Percentiles rank a stretch among this genome's conserved stretches.
Evolutionary conservation across 257 asterid species (phyloP).

Genomic region (Dorcoceras hygrometricum): DNA sequence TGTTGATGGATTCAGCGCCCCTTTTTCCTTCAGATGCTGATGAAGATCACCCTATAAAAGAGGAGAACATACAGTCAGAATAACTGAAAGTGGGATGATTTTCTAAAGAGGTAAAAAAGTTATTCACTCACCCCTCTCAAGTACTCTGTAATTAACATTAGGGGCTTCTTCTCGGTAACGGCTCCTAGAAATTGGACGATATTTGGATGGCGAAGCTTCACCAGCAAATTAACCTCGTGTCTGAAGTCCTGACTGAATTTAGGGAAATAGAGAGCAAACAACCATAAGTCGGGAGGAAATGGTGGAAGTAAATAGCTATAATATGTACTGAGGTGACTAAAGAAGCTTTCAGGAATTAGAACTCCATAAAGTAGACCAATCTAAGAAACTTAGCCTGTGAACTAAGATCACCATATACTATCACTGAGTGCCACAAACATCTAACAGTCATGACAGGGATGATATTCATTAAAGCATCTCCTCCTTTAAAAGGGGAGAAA

Average conservation of each 20-base stretch:
- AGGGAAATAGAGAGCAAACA: conserved; percentile 22
- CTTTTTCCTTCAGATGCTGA: conserved; percentile 90
- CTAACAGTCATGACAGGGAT: conserved; percentile 12
- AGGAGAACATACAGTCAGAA: conserved; percentile 10
- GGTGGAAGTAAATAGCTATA: conserved; percentile 15
- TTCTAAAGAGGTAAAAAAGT: conserved; percentile 16
- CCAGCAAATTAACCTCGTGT: conserved; percentile 95
- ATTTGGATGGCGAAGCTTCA: conserved; percentile 99
- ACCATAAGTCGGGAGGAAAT: conserved; percentile 18
- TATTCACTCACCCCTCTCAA: conserved; percentile 80
- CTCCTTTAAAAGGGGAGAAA: conserved; percentile 2
- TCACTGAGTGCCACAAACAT: conserved; percentile 14
- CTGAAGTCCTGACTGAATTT: conserved; percentile 90
- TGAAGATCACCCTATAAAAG: conserved; percentile 85
- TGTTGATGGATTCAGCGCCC: conserved; percentile 72
- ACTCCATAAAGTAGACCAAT: neutral
- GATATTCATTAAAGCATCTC: conserved; percentile 1
- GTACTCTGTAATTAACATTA: conserved; percentile 92
- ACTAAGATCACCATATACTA: conserved; percentile 4
- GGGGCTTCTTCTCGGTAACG: conserved; percentile 86
- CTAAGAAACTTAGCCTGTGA: neutral
- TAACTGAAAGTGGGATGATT: neutral
- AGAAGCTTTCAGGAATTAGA: conserved; percentile 13
- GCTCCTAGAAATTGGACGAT: conserved; percentile 98
- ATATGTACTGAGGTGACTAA: conserved; percentile 3